A percentile compares a stretch with the other conserved stretches of the same genome.
phyloP scores from a whole-genome alignment of 495 filamentous ascomycete species.

The Wilcoxina mikolae region DNA sequence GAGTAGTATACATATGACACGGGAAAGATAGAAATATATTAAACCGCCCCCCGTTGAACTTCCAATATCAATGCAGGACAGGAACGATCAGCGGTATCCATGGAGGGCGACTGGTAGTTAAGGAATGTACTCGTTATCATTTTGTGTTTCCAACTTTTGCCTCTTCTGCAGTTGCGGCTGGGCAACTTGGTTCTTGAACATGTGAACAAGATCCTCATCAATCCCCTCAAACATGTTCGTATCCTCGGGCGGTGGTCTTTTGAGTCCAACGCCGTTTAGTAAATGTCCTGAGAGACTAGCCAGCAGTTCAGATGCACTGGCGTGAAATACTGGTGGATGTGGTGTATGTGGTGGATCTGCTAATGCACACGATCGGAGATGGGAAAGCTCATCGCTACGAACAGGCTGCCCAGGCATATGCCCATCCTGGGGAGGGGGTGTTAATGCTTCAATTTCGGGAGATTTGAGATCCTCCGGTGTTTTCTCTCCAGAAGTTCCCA shows the following conservation, averaged over 20 bases:
- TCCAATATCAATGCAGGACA: too few relatives aligned
- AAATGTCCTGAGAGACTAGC: conserved; percentile 35
- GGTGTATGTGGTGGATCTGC: conserved; percentile 29
- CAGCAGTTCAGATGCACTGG: conserved; percentile 37
- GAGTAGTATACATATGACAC: too few relatives aligned
- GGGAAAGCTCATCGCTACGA: conserved; percentile 22
- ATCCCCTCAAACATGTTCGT: conserved; percentile 50
- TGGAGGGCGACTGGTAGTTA: conserved; percentile 2
- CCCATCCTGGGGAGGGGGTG: conserved; percentile 45
- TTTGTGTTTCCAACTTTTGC: conserved; percentile 18
- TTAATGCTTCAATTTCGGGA: conserved; percentile 70
- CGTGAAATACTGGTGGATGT: conserved; percentile 24
- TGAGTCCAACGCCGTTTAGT: conserved; percentile 36
- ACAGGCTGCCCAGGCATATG: conserved; percentile 19
- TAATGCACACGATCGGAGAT: conserved; percentile 31
- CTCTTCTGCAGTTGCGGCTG: conserved; percentile 20
- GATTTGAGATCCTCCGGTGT: conserved; percentile 42
- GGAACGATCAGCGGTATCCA: not conserved
- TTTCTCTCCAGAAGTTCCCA: conserved; percentile 28
- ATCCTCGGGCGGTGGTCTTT: conserved; percentile 63
- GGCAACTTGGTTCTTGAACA: conserved; percentile 43
- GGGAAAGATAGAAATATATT: too few relatives aligned
- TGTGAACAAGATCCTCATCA: conserved; percentile 70
- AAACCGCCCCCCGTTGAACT: too few relatives aligned
- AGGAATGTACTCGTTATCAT: conserved; percentile 27